A percentile compares a stretch with the other conserved stretches of the same genome.
These are phyloP conservation scores for Pistacia vera DNA, from an alignment of 345 rosid species.

Conservation along the genomic window DNA sequence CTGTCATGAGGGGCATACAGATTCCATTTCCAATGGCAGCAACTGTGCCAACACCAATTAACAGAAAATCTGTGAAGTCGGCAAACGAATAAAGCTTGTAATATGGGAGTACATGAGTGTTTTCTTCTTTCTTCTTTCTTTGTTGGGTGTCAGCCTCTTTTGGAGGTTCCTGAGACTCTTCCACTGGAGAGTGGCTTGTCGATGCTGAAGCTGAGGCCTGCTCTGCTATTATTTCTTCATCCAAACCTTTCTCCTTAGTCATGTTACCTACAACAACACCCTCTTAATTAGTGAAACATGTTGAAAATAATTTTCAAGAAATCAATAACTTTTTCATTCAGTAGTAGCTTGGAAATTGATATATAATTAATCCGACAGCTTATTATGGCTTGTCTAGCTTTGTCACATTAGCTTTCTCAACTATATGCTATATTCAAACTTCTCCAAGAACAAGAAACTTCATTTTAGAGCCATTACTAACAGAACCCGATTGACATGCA, in stretches of 20 bases:
- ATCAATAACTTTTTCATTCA: no score
- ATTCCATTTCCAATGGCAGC: constrained; percentile 39
- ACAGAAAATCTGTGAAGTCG: constrained; percentile 27
- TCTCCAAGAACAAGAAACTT: background rate
- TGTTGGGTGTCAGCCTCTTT: background rate
- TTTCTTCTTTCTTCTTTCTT: constrained; percentile 24
- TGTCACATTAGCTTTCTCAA: no score
- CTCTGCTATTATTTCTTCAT: constrained; percentile 3
- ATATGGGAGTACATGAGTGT: constrained; percentile 28
- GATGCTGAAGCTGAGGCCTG: background rate
- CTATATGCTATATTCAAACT: no score
- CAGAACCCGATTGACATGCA: background rate
- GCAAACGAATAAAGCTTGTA: constrained; percentile 46
- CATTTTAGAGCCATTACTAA: background rate
- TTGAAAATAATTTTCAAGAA: no score
- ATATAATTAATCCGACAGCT: no score
- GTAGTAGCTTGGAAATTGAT: no score
- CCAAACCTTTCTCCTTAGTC: constrained; percentile 16
- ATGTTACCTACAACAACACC: constrained; percentile 1
- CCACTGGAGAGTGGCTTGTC: constrained; percentile 1
- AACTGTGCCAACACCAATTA: constrained; percentile 39
- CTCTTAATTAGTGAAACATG: no score
- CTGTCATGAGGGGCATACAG: constrained; percentile 36
- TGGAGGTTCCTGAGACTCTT: constrained; percentile 5
- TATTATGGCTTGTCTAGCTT: no score